phyloP scores from a whole-genome alignment of 2,329 filamentous ascomycete species.

The Fusarium marasasianum region DNA sequence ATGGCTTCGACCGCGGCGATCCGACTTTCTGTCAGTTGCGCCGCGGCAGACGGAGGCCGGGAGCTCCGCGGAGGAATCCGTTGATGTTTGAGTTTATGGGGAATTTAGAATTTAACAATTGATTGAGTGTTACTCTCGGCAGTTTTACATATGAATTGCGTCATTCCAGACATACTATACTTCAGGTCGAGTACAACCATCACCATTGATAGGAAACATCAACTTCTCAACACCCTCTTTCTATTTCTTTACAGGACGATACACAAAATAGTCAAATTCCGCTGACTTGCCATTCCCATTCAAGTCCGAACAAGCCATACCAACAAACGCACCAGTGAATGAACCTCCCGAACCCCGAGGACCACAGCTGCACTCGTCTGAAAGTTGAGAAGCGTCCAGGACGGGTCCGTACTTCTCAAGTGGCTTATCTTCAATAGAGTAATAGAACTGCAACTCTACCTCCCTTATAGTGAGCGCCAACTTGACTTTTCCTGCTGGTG shows the following conservation, averaged over 20 bases:
- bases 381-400: conserved; percentile 66
- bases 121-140: not conserved
- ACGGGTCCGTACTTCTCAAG: conserved; percentile 62
- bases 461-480: conserved; percentile 62
- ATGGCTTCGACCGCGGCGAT: not conserved
- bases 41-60: not conserved
- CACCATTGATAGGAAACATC: not conserved
- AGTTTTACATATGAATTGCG: not conserved
- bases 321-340: conserved; percentile 70
- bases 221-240: too few species aligned
- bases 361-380: conserved; percentile 64
- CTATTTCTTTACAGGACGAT: not conserved
- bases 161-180: not conserved
- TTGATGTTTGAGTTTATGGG: not conserved
- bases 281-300: conserved; percentile 60
- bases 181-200: not conserved
- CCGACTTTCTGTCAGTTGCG: not conserved
- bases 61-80: not conserved
- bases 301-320: conserved; percentile 63
- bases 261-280: conserved; percentile 58
- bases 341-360: conserved; percentile 68
- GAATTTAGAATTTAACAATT: not conserved
- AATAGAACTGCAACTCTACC: conserved; percentile 64
- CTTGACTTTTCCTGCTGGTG: conserved; percentile 62
- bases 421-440: conserved; percentile 56